phyloP scores from a whole-genome alignment of 305 asterid species.

The Striga hermonthica region DNA sequence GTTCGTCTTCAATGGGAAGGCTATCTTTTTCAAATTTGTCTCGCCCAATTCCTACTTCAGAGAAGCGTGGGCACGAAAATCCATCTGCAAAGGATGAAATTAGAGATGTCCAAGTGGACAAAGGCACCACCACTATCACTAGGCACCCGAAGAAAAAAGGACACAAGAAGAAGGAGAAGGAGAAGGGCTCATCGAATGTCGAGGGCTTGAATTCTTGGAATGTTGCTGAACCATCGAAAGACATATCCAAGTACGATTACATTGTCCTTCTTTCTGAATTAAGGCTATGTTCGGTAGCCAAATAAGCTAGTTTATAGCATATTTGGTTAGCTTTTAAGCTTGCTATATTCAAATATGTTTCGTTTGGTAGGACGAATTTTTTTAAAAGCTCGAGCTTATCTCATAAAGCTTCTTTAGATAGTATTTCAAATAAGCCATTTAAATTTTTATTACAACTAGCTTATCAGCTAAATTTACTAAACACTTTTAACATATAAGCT shows the following conservation, averaged over 20 bases:
- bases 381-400: too few species aligned
- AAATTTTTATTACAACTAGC: too few species aligned
- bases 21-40: constrained; percentile 45
- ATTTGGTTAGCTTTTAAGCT: too few species aligned
- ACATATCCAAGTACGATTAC: constrained; percentile 44
- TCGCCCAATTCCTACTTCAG: constrained; percentile 35
- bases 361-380: too few species aligned
- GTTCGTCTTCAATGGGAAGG: constrained; percentile 53
- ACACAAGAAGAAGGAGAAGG: constrained; percentile 35
- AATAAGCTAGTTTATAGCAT: too few species aligned
- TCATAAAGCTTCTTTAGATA: too few species aligned
- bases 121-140: constrained; percentile 42
- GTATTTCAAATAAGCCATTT: too few species aligned
- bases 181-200: constrained; percentile 28
- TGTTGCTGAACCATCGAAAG: constrained; percentile 41
- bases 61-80: constrained; percentile 26
- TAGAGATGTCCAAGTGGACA: constrained; percentile 89
- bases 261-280: too few species aligned
- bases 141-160: constrained; percentile 44
- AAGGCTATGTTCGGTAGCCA: too few species aligned
- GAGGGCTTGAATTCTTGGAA: constrained; percentile 45
- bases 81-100: constrained; percentile 49
- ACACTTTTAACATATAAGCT: too few species aligned
- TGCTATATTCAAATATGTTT: too few species aligned
- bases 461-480: too few species aligned